Conservation (phyloP, 345 rosid species). For the Brassica napus region Da-Ae NC_063444.1:44192501-44193000, state of each 20-base stretch:
- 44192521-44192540: background rate
- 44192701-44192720: slow-evolving; percentile 1
- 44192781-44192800: slow-evolving; percentile 40
- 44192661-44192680: background rate
- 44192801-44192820: slow-evolving; percentile 2
- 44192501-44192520: slow-evolving; percentile 3
- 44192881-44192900: slow-evolving; percentile 6
- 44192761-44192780: slow-evolving; percentile 28
- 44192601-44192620: slow-evolving; percentile 29
- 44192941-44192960: slow-evolving; percentile 31
- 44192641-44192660: slow-evolving; percentile 26
- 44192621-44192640: slow-evolving; percentile 31
- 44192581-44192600: slow-evolving; percentile 27
- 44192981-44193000: slow-evolving; percentile 5
- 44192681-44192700: background rate
- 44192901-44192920: slow-evolving; percentile 33
- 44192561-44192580: slow-evolving; percentile 27
- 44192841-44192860: background rate
- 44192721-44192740: slow-evolving; percentile 5
- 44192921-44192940: slow-evolving; percentile 29
- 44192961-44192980: slow-evolving; percentile 34
- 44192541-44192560: background rate
- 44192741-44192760: slow-evolving; percentile 30
- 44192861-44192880: slow-evolving; percentile 21
- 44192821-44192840: slow-evolving; percentile 15